These are phyloP conservation scores for Fusarium tjaetaba DNA, from an alignment of 2,329 filamentous ascomycete genomes.

Conservation along the genomic window DNA sequence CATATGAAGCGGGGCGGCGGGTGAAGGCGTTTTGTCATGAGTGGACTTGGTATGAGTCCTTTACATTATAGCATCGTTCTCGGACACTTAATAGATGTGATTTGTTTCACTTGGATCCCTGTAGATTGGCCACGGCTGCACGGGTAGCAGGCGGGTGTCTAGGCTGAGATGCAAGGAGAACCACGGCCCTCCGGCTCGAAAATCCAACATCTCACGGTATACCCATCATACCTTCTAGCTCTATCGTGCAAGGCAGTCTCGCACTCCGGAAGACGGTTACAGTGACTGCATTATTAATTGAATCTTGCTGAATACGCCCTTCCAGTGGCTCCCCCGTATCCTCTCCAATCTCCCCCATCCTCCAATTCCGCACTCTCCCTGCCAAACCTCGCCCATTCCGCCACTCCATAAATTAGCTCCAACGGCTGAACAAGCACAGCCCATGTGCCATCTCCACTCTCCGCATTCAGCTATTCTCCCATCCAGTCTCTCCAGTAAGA, in stretches of 20 bases:
- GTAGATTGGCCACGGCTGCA: neutral
- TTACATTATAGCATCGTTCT: slow-evolving; percentile 3
- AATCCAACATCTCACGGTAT: neutral
- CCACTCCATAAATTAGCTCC: slow-evolving; percentile 15
- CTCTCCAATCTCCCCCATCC: neutral
- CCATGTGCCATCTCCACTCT: slow-evolving; percentile 11
- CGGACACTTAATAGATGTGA: slow-evolving; percentile 5
- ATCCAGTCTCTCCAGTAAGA: neutral
- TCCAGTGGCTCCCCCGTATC: neutral
- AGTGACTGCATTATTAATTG: neutral
- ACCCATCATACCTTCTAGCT: too few species aligned
- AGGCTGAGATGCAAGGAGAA: neutral
- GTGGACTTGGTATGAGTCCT: slow-evolving; percentile 7
- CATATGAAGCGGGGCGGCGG: neutral
- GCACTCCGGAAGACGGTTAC: too few species aligned
- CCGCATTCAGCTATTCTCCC: slow-evolving; percentile 15
- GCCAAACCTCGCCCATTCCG: slow-evolving; percentile 1
- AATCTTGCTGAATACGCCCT: neutral
- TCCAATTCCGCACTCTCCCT: slow-evolving; percentile 16
- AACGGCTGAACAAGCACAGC: slow-evolving; percentile 28
- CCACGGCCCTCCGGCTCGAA: neutral
- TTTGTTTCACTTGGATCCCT: slow-evolving; percentile 8
- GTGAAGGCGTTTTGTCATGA: slow-evolving; percentile 28
- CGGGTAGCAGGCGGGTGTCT: neutral
- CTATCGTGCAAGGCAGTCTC: neutral